Evolutionary conservation across 768 basidiomycete genomes (phyloP).

Genomic region (Arthromyces matolae): DNA sequence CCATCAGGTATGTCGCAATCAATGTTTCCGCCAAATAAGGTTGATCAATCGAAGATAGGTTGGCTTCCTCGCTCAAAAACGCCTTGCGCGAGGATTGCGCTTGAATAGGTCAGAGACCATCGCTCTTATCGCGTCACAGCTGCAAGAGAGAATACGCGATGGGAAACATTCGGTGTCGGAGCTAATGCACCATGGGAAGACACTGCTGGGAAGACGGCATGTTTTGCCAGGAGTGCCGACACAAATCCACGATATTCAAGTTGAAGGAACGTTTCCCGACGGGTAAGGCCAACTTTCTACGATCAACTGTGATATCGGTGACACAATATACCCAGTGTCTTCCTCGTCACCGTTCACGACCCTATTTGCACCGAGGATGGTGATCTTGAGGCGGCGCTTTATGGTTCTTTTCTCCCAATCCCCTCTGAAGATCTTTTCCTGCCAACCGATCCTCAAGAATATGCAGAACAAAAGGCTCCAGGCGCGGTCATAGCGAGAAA

Average conservation of each 20-base stretch:
- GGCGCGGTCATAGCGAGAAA: conserved; percentile 72
- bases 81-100: conserved; percentile 87
- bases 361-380: conserved; percentile 86
- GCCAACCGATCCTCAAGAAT: conserved; percentile 41
- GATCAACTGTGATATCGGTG: too few relatives aligned
- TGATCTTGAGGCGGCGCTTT: conserved; percentile 79
- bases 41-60: conserved; percentile 39
- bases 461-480: conserved; percentile 54
- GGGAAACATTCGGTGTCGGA: conserved; percentile 80
- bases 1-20: conserved; percentile 52
- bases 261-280: conserved; percentile 89
- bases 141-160: conserved; percentile 94
- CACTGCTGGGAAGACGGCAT: conserved; percentile 81
- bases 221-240: conserved; percentile 79
- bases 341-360: conserved; percentile 96
- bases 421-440: conserved; percentile 70
- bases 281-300: too few relatives aligned
- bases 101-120: conserved; percentile 87
- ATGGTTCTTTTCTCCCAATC: conserved; percentile 88
- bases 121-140: conserved; percentile 85
- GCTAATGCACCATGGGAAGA: conserved; percentile 92
- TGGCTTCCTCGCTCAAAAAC: conserved; percentile 88
- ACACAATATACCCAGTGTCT: conserved; percentile 50
- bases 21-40: background rate
- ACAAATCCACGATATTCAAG: conserved; percentile 83